phyloP scores from a whole-genome alignment of 345 rosid genomes.

The Abelmoschus esculentus region DNA sequence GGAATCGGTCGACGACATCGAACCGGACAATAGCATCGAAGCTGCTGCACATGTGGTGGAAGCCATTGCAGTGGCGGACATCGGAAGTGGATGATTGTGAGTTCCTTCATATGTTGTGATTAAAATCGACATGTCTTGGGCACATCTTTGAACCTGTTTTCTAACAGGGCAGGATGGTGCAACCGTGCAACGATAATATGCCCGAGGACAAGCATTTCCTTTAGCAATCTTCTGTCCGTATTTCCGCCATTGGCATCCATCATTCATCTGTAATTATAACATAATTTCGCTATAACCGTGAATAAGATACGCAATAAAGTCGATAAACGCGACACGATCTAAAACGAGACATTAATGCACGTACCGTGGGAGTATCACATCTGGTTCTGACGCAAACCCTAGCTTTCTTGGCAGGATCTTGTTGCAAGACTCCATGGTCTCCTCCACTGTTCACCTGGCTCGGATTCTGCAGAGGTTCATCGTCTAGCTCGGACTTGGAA shows the following conservation, averaged over 20 bases:
- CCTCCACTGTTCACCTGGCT: slow-evolving; percentile 28
- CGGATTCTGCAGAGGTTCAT: slow-evolving; percentile 21
- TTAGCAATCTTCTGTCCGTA: slow-evolving; percentile 90
- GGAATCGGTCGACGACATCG: slow-evolving; percentile 27
- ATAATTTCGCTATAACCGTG: no score
- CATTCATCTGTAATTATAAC: slow-evolving; percentile 50
- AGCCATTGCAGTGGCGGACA: slow-evolving; percentile 93
- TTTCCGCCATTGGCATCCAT: slow-evolving; percentile 98
- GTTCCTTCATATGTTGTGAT: slow-evolving; percentile 90
- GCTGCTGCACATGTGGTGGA: slow-evolving; percentile 93
- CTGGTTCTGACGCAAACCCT: slow-evolving; percentile 86
- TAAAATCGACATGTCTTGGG: slow-evolving; percentile 72
- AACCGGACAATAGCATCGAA: slow-evolving; percentile 65
- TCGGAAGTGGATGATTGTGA: slow-evolving; percentile 85
- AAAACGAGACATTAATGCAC: no score
- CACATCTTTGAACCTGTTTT: slow-evolving; percentile 95
- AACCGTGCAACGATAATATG: slow-evolving; percentile 85
- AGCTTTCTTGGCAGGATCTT: slow-evolving; percentile 60
- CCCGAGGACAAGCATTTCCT: slow-evolving; percentile 97
- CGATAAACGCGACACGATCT: no score
- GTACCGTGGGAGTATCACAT: slow-evolving; percentile 82
- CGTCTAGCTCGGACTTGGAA: slow-evolving; percentile 15
- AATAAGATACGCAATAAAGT: no score
- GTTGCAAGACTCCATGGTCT: slow-evolving; percentile 48
- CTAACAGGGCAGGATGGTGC: slow-evolving; percentile 83